Conservation (phyloP, 768 basidiomycete genomes). For the Suillus weaverae region DNA sequence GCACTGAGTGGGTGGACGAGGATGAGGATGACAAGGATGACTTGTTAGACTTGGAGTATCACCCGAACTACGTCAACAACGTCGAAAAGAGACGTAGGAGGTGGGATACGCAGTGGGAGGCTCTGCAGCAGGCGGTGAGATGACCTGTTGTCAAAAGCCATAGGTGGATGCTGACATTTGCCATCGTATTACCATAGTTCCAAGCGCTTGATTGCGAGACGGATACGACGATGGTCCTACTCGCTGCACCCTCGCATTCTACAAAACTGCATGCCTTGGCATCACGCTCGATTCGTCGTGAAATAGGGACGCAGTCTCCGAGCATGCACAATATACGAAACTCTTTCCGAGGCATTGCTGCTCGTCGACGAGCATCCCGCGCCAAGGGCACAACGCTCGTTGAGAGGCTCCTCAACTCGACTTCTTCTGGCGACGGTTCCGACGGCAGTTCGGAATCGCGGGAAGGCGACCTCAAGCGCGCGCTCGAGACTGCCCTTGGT, state of each 20-base stretch:
- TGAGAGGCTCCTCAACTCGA: slow-evolving; percentile 41
- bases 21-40: slow-evolving; percentile 70
- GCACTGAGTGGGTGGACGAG: slow-evolving; percentile 75
- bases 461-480: slow-evolving; percentile 67
- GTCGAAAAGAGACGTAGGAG: slow-evolving; percentile 65
- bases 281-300: slow-evolving; percentile 69
- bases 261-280: slow-evolving; percentile 62
- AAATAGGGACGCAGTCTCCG: slow-evolving; percentile 46
- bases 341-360: slow-evolving; percentile 59
- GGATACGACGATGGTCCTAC: slow-evolving; percentile 71
- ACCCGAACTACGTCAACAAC: slow-evolving; percentile 67
- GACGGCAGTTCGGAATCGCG: slow-evolving; percentile 51
- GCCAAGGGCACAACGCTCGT: slow-evolving; percentile 47
- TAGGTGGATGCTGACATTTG: slow-evolving; percentile 3
- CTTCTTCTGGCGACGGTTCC: slow-evolving; percentile 53
- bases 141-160: background rate
- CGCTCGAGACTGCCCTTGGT: slow-evolving; percentile 65
- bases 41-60: slow-evolving; percentile 72
- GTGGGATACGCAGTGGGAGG: slow-evolving; percentile 79
- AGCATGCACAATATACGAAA: slow-evolving; percentile 53
- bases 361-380: slow-evolving; percentile 50
- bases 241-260: slow-evolving; percentile 75
- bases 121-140: slow-evolving; percentile 67
- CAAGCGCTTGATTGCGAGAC: slow-evolving; percentile 79
- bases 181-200: slow-evolving; percentile 48